Conservation (phyloP, 2,329 filamentous ascomycete species). For the Teratosphaeria destructans region DNA sequence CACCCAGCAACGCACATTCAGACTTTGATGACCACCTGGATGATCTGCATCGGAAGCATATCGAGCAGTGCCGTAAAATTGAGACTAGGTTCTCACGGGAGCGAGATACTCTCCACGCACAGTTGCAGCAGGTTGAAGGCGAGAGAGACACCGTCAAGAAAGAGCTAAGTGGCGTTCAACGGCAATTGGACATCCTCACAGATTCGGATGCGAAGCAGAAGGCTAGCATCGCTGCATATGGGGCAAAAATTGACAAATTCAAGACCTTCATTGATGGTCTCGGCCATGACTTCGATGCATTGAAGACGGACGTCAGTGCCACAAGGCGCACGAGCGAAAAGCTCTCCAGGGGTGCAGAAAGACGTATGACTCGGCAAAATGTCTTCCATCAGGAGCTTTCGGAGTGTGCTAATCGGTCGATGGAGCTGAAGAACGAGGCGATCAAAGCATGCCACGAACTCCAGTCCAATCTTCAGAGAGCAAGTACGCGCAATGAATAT, state of each 20-base stretch:
- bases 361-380: constrained; percentile 4
- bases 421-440: constrained; percentile 9
- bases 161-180: neutral
- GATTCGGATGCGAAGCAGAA: constrained; percentile 6
- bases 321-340: constrained; percentile 5
- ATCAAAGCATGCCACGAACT: constrained; percentile 9
- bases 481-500: constrained; percentile 4
- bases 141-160: constrained; percentile 1
- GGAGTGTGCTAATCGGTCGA: constrained; percentile 6
- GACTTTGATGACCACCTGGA: constrained; percentile 2
- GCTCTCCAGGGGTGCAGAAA: constrained; percentile 4
- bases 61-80: neutral
- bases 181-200: constrained; percentile 6
- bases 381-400: constrained; percentile 8
- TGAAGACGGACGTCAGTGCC: constrained; percentile 9
- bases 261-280: constrained; percentile 16
- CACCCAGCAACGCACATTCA: neutral
- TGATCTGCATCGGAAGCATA: neutral
- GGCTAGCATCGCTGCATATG: constrained; percentile 5
- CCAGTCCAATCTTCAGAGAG: constrained; percentile 8
- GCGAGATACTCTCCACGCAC: neutral
- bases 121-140: constrained; percentile 2
- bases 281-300: constrained; percentile 11
- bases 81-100: neutral
- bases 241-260: constrained; percentile 8